phyloP scores from a whole-genome alignment of 2,329 filamentous ascomycete genomes.

The Plectosphaerella plurivora region DNA sequence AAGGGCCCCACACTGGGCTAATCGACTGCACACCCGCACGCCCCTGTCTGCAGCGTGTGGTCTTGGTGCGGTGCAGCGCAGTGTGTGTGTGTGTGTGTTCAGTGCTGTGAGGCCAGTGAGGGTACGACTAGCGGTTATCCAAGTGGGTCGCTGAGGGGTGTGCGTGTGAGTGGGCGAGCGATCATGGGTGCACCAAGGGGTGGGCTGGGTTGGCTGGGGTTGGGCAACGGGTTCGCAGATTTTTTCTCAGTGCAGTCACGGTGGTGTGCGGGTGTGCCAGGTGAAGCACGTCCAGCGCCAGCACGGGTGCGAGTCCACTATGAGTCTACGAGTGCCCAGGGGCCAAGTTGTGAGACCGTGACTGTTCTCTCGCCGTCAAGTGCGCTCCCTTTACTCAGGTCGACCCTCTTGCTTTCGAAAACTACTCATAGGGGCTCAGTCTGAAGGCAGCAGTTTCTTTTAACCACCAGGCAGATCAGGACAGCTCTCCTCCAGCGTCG shows the following conservation, averaged over 20 bases:
- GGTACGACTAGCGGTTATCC: slow-evolving; percentile 1
- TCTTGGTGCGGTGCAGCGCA: not conserved
- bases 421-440: too few species aligned
- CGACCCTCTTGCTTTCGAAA: too few species aligned
- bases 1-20: not conserved
- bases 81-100: too few species aligned
- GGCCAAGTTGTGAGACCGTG: too few species aligned
- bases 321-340: too few species aligned
- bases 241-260: not conserved
- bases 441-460: too few species aligned
- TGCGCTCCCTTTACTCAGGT: too few species aligned
- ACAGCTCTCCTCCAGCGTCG: too few species aligned
- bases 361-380: too few species aligned
- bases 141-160: not conserved
- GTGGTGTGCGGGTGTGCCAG: not conserved
- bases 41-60: too few species aligned
- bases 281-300: not conserved
- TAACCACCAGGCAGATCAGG: too few species aligned
- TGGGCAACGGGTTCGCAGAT: not conserved
- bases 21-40: not conserved
- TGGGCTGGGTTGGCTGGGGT: not conserved
- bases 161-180: not conserved
- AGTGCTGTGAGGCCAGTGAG: too few species aligned
- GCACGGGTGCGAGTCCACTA: not conserved
- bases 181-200: not conserved